A percentile compares a stretch with the other conserved stretches of the same genome.
These are phyloP conservation scores for Fusarium multiceps DNA, from an alignment of 2,329 filamentous ascomycete species.

Conservation along the genomic window DNA sequence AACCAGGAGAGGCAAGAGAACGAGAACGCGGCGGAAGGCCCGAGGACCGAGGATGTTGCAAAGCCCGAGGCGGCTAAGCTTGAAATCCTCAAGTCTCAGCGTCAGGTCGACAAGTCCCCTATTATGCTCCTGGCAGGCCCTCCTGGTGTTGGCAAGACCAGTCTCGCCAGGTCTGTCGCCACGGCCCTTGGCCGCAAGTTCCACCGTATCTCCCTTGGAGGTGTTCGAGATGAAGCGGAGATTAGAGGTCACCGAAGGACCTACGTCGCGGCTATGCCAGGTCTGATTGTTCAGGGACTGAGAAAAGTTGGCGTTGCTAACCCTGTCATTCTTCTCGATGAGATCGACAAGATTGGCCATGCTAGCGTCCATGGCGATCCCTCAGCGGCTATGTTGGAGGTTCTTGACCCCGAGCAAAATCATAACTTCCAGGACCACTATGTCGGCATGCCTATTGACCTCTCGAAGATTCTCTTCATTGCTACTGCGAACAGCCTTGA, in stretches of 20 bases:
- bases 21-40: conserved; percentile 28
- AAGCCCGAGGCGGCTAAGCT: conserved; percentile 69
- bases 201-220: conserved; percentile 94
- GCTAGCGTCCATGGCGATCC: conserved; percentile 95
- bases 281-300: conserved; percentile 89
- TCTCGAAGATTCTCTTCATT: conserved; percentile 97
- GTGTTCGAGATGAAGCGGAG: conserved; percentile 95
- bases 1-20: conserved; percentile 30
- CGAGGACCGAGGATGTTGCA: conserved; percentile 45
- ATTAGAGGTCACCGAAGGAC: conserved; percentile 94
- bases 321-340: conserved; percentile 93
- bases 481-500: conserved; percentile 95
- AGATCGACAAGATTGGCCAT: conserved; percentile 96
- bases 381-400: conserved; percentile 96
- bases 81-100: conserved; percentile 80
- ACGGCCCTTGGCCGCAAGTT: conserved; percentile 94
- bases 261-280: conserved; percentile 99
- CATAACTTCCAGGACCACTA: conserved; percentile 96
- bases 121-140: conserved; percentile 94
- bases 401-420: conserved; percentile 97
- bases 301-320: conserved; percentile 97
- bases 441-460: conserved; percentile 92
- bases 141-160: conserved; percentile 96
- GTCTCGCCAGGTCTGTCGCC: conserved; percentile 91
- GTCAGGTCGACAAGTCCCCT: conserved; percentile 93